phyloP scores from a whole-genome alignment of 805 yeast species.

The Candida easanensis region DNA sequence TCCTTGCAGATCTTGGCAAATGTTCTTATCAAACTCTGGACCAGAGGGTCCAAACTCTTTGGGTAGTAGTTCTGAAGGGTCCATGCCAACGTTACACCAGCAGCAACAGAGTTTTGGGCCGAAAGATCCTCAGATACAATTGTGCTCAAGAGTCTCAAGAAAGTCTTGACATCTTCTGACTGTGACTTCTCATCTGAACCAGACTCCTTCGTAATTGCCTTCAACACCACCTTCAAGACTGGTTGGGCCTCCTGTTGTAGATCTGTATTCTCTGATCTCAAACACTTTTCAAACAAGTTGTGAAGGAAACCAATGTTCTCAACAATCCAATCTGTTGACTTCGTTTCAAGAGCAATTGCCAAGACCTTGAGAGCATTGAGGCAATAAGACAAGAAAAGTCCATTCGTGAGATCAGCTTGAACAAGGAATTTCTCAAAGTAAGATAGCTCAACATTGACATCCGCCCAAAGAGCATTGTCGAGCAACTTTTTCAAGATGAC shows the following conservation, averaged over 20 bases:
- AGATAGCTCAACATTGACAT: conserved; percentile 78
- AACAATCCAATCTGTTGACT: conserved; percentile 73
- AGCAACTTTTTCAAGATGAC: conserved; percentile 72
- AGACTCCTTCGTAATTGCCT: conserved; percentile 54
- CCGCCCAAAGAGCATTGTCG: conserved; percentile 78
- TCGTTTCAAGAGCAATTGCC: conserved; percentile 77
- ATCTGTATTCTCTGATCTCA: conserved; percentile 80
- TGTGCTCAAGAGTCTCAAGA: conserved; percentile 56
- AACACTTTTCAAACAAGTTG: conserved; percentile 71
- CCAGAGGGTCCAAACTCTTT: conserved; percentile 64
- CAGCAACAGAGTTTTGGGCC: conserved; percentile 74
- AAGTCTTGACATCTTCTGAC: conserved; percentile 60
- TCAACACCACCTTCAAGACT: conserved; percentile 65
- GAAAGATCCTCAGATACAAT: conserved; percentile 78
- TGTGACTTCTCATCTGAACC: conserved; percentile 48
- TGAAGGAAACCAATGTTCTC: conserved; percentile 68
- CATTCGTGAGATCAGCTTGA: conserved; percentile 69
- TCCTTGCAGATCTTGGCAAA: conserved; percentile 88
- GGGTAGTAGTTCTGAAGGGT: conserved; percentile 77
- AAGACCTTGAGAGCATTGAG: conserved; percentile 90
- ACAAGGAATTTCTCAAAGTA: conserved; percentile 87
- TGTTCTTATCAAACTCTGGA: conserved; percentile 79
- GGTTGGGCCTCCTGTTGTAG: conserved; percentile 81
- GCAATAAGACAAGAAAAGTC: conserved; percentile 72
- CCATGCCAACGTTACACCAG: conserved; percentile 83